Percentiles rank a stretch among this genome's conserved stretches.
These are phyloP conservation scores for Erigeron canadensis DNA, from an alignment of 129 eudicot species.

Conservation along the genomic window DNA sequence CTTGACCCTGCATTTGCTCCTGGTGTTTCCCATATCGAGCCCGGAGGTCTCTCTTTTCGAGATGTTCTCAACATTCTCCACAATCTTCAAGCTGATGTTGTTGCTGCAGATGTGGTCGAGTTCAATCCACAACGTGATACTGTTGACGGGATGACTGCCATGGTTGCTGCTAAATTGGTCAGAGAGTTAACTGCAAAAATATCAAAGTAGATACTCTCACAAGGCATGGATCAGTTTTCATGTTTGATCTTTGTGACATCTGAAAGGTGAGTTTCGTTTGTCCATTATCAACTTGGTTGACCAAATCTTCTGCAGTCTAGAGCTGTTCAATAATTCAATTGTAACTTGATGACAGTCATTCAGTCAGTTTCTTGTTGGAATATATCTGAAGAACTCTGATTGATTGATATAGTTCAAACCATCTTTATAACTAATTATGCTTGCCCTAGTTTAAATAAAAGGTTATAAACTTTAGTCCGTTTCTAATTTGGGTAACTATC, in stretches of 20 bases:
- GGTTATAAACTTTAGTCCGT: neutral
- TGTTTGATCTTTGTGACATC: constrained; percentile 20
- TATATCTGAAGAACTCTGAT: constrained; percentile 15
- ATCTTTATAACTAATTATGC: constrained; percentile 9
- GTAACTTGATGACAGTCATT: constrained; percentile 9
- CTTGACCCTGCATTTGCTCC: constrained; percentile 99
- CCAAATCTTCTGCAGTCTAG: constrained; percentile 17
- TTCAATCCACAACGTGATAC: constrained; percentile 97
- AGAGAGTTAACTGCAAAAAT: constrained; percentile 92
- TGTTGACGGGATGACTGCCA: constrained; percentile 96
- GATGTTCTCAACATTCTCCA: constrained; percentile 90
- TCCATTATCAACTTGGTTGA: constrained; percentile 17
- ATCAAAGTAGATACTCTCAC: constrained; percentile 51
- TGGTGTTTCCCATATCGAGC: constrained; percentile 93
- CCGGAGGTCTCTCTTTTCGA: constrained; percentile 93
- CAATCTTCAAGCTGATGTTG: constrained; percentile 87
- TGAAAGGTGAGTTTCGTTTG: constrained; percentile 13
- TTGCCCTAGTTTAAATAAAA: neutral
- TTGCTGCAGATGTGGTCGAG: constrained; percentile 95
- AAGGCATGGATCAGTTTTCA: constrained; percentile 6
- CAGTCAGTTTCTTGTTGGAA: constrained; percentile 17
- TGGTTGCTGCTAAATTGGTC: constrained; percentile 97
- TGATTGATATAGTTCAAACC: constrained; percentile 17
- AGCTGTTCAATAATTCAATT: constrained; percentile 18
- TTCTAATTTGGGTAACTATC: neutral